Base-by-base conservation (phyloP, 2,329 filamentous ascomycete species). In the Aureobasidium sp. region DNA sequence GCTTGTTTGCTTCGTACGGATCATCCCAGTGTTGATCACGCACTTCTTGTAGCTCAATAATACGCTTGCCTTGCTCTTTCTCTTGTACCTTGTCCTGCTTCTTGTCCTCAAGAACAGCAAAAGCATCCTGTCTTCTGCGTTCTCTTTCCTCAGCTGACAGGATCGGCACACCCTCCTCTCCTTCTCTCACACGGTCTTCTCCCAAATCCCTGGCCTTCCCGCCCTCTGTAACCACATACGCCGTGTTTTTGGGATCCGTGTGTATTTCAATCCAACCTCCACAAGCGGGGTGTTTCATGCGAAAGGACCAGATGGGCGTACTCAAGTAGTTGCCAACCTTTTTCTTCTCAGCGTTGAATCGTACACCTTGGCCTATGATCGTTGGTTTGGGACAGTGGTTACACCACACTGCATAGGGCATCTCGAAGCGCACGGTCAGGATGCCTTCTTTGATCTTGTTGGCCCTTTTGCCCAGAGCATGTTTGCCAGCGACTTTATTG, bases 321-420 rank as follows among this genome's bases (percentile, higher is more conserved):
- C 81, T 85, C 78, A 89, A 82, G 77, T 97, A 97, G 67, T 79
- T 83, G 4, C 93, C 94, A 7, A 89, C 83, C 66, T 86, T 88
- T 70, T 85, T 87, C 82, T 99, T 99, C 73, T 90, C 85, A 50
- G 94, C 94, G 77, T 99, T 99, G 84, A 99, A 99, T 41, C 94
- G 91, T 54, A 97, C 91, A 57, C 94, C 94, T 73, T 97, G 94
- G 0, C 86, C 91, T 74, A 99, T 95, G 64, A 97, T 80, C 5
- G 85, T 86, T 32, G 89, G 88, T 45, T 85, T 81, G 1, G 83
- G 79, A 77, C 94, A 99, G 64, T 81, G 81, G 55, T 80, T 81
- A 79, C 94, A 99, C 92, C 93, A 97, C 39, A 96, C 84, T 44
- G 90, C 85, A 77, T 92, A 97, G 59, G 94, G 94, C 82, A 97